Base-by-base conservation (phyloP, 805 yeast genomes). In the Schwanniomyces sp. region DNA sequence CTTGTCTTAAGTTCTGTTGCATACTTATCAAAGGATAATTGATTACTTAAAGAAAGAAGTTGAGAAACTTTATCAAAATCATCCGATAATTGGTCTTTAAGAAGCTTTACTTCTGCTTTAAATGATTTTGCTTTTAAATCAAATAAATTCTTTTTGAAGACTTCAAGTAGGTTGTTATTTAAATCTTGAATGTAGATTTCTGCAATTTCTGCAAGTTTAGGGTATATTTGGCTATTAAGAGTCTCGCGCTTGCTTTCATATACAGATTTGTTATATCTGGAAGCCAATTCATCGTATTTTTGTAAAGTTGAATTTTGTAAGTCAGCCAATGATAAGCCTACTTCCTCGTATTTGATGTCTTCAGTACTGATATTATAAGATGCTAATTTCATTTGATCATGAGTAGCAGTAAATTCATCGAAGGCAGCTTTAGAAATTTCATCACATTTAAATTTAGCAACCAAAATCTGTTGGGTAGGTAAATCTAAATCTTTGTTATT, bases 391-490 rank as follows among this genome's bases (percentile, higher is more conserved):
- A 51, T 41, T 10, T 50, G 60, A 4, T 53, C 44, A 40, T 53
- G 63, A 21, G 55, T 58, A 10, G 18, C 40, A 16, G 56, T 45
- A 47, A 71, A 72, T 9, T 67, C 70, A 8, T 57, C 63, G 38
- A 51, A 67, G 26, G 68, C 63, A 17, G 47, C 50, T 38, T 74
- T 69, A 18, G 86, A 78, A 41, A 94, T 88, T 66, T 94, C 98
- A 60, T 91, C 96, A 64, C 98, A 92, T 60, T 96, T 84, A 69
- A 90, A 92, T 57, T 94, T 81, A 7, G 99, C 96, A 21, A 94
- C 98, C 50, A 94, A 74, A 28, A 89, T 88, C 65, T 94, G 99
- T 62, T 94, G 99, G 1, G 98, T 91, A 25, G 99, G 99, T 54
- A 94, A 76, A 68, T 94, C 99, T 52, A 94, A 79, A 63, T 94